Evolutionary conservation across 306 rosid species (phyloP).

Genomic region (Dalbergia oliveri): DNA sequence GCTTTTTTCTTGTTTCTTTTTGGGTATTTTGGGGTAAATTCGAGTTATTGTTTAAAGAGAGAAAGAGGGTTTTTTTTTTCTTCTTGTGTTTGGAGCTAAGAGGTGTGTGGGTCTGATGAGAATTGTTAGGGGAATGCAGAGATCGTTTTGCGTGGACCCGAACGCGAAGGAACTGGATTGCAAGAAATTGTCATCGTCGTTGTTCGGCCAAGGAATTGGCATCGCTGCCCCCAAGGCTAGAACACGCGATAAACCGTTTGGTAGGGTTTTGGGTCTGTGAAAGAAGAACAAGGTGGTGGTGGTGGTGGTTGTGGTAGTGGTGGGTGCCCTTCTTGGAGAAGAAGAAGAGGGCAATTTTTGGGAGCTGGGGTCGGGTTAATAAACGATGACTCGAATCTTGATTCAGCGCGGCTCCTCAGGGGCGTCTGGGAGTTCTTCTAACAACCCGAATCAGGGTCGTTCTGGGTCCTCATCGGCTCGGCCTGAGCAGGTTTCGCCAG

Average conservation of each 20-base stretch:
- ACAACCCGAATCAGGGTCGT: slow-evolving; percentile 47
- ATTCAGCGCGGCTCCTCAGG: slow-evolving; percentile 81
- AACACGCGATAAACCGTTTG: slow-evolving; percentile 76
- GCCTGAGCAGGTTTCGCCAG: slow-evolving; percentile 55
- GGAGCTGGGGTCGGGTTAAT: background rate
- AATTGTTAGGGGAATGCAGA: slow-evolving; percentile 99
- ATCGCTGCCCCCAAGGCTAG: slow-evolving; percentile 92
- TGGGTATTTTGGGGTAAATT: slow-evolving; percentile 53
- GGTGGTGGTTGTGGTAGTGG: background rate
- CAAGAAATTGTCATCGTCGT: slow-evolving; percentile 9
- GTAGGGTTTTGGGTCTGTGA: slow-evolving; percentile 30
- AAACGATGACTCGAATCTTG: slow-evolving; percentile 80
- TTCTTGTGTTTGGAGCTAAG: slow-evolving; percentile 7
- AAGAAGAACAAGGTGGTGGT: background rate
- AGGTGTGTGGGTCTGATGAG: slow-evolving; percentile 91
- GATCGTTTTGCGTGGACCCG: slow-evolving; percentile 83
- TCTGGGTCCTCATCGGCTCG: slow-evolving; percentile 63
- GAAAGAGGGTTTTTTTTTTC: slow-evolving; percentile 68
- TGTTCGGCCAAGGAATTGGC: slow-evolving; percentile 86
- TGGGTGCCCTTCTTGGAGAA: background rate
- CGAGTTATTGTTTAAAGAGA: slow-evolving; percentile 43
- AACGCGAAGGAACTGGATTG: slow-evolving; percentile 33
- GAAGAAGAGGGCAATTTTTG: background rate
- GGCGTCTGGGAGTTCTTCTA: slow-evolving; percentile 62
- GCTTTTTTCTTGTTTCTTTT: background rate